Base-by-base conservation (phyloP, 805 yeast genomes). In the Starmerella khaoyaiensis region DNA sequence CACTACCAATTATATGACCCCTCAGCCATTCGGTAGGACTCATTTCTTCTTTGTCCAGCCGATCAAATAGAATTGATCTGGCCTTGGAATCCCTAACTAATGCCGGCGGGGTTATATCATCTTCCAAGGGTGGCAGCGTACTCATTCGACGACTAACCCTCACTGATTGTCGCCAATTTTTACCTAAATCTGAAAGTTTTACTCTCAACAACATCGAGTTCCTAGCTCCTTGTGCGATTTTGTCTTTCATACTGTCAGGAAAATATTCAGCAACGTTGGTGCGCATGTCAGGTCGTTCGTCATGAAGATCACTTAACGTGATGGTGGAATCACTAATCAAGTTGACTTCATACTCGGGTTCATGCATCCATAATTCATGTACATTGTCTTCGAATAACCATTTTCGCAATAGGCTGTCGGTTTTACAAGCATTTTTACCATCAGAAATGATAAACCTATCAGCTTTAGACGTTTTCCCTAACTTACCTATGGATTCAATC, bases 1-100 rank as follows among this genome's bases (percentile, higher is more conserved):
- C 98, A 8, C 87, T 76, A 0, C 98, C 98, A 46, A 90, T 83
- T 32, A 84, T 65, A 0, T 94, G 81, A 32, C 98, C 98, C 50
- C 79, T 79, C 30, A 84, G 68, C 98, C 98, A 90, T 29, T 80
- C 72, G 26, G 74, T 68, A 4, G 93, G 90, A 0, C 80, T 79
- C 28, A 46, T 44, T 21, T 61, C 67, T 35, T 64, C 67, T n/a
- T 52, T 42, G 12, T 62, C 47, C 17, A 61, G 50, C 21, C 51
- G 50, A 28, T 57, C 54, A 30, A 64, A 46, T 24, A 67, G 52
- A 31, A 64, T 69, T 4, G 19, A n/a, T n/a, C n/a, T n/a, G n/a
- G n/a, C n/a, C n/a, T n/a, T n/a, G n/a, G n/a, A n/a, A n/a, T n/a
- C n/a, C n/a, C n/a, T n/a, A n/a, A n/a, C n/a, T n/a, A n/a, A n/a